phyloP scores from a whole-genome alignment of 179 eudicot genomes.

The Silene coronaria region DNA sequence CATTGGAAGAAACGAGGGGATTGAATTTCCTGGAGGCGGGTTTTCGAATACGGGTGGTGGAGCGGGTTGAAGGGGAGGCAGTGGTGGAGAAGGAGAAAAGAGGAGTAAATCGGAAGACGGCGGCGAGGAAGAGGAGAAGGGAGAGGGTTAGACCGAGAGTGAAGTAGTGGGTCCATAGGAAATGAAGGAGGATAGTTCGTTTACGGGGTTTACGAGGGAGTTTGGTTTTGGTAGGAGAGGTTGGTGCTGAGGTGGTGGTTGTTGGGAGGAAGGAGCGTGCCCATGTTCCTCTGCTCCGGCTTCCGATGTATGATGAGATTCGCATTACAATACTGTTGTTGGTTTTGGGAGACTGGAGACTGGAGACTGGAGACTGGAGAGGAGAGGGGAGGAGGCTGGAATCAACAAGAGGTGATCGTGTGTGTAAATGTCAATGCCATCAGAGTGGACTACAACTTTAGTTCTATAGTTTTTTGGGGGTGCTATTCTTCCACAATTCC shows the following conservation, averaged over 20 bases:
- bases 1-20: conserved; percentile 29
- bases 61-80: conserved; percentile 42
- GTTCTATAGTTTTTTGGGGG: too few species aligned
- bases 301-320: conserved; percentile 61
- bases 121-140: conserved; percentile 17
- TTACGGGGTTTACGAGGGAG: conserved; percentile 51
- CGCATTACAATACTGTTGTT: conserved; percentile 26
- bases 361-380: too few species aligned
- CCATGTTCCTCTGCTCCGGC: conserved; percentile 39
- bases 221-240: conserved; percentile 37
- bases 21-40: conserved; percentile 30
- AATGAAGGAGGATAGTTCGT: conserved; percentile 41
- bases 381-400: too few species aligned
- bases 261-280: conserved; percentile 54
- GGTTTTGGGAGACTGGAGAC: too few species aligned
- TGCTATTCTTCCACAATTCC: too few species aligned
- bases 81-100: background rate
- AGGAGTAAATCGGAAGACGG: conserved; percentile 13
- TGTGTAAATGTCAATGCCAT: too few species aligned
- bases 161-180: conserved; percentile 62
- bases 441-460: too few species aligned
- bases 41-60: conserved; percentile 32
- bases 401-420: too few species aligned
- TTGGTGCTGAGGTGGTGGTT: conserved; percentile 19
- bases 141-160: conserved; percentile 30